Evolutionary conservation across 2,329 filamentous ascomycete genomes (phyloP), one percentile per base, ranked within the genome.

Genomic region (Conoideocrella luteorostrata): DNA sequence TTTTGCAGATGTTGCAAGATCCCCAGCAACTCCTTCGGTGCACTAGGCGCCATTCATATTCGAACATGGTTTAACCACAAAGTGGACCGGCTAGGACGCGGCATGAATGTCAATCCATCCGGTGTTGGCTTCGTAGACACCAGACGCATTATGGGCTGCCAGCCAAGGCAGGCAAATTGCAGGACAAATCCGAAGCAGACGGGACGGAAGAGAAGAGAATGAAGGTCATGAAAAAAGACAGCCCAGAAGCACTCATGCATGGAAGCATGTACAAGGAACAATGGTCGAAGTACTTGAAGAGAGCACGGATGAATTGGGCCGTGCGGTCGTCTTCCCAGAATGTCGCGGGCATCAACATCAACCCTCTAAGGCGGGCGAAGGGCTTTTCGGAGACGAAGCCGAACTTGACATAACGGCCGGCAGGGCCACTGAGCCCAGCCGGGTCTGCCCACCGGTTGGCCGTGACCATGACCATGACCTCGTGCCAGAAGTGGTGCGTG

Each of bases 271-370:
- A n/a, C n/a, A n/a, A n/a, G n/a, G n/a, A 28, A 29, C 37, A 21
- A 20, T 23, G 23, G 35, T 23, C 21, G 35, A 15, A 20, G 24
- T 24, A 12, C 17, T 24, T 11, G 30, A 22, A 35, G 20, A 22
- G 32, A 37, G 38, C 45, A 45, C 45, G 41, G 41, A 41, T 41
- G 34, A 47, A 45, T 42, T 24, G 18, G 42, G 41, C 38, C 45
- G 38, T 47, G 41, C 38, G 45, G 32, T n/a, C 18, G 26, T 18
- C 18, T 32, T 28, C 9, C 21, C 38, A 24, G 33, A 20, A 42
- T 29, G 26, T 34, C 24, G 30, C 30, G 39, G n/a, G 39, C 39
- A 23, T 34, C 21, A 22, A 41, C 33, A 42, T 38, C 23, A 46
- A 35, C 28, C 34, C 17, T 18, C 34, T 26, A 35, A 35, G 39